Conservation (phyloP, 2,329 filamentous ascomycete genomes). For the Ascocoryne sarcoides region DNA sequence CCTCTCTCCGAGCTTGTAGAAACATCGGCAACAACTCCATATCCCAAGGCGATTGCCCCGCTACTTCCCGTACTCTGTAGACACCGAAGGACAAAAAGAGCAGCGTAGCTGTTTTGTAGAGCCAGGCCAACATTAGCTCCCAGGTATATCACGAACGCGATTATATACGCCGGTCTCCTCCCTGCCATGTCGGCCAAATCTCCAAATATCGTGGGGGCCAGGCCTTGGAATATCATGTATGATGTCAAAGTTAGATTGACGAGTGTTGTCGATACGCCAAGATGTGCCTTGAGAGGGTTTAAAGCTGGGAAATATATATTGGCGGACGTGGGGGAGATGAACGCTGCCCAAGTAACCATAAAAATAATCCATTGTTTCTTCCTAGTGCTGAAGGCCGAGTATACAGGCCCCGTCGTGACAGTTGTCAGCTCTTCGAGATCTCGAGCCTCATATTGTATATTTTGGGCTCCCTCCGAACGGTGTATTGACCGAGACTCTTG, state of each 20-base stretch:
- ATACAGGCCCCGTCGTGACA: constrained; percentile 23
- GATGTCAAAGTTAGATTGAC: constrained; percentile 28
- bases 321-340: constrained; percentile 26
- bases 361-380: constrained; percentile 42
- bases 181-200: constrained; percentile 48
- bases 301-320: constrained; percentile 29
- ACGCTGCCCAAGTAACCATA: constrained; percentile 38
- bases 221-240: constrained; percentile 45
- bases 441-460: constrained; percentile 13
- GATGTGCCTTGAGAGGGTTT: constrained; percentile 25
- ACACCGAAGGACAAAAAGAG: constrained; percentile 46
- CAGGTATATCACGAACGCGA: constrained; percentile 47
- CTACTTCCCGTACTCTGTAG: constrained; percentile 49
- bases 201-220: constrained; percentile 49
- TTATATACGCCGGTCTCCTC: constrained; percentile 45
- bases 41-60: constrained; percentile 58
- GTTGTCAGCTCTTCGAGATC: constrained; percentile 25
- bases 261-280: constrained; percentile 24
- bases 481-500: not conserved
- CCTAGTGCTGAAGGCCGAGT: constrained; percentile 25
- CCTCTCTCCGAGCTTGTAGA: constrained; percentile 61
- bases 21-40: constrained; percentile 65
- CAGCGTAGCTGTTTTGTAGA: constrained; percentile 40
- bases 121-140: constrained; percentile 48
- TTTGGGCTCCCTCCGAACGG: constrained; percentile 11